These are phyloP conservation scores for Umbelopsis sp. DNA, from an alignment of 192 early-diverging fungal genomes.

Conservation along the genomic window DNA sequence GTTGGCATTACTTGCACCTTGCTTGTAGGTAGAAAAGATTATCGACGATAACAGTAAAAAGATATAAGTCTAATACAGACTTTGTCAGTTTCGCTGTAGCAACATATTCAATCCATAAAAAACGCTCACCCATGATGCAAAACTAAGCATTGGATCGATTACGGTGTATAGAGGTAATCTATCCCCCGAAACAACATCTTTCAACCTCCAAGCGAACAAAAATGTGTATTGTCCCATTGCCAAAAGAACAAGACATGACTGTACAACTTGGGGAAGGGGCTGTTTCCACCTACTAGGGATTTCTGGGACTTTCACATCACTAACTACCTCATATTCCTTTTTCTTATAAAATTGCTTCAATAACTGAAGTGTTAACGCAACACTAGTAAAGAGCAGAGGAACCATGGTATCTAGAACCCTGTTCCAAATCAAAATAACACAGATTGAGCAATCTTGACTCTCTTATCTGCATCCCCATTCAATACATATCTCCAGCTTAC, in stretches of 20 bases:
- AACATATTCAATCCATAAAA: background rate
- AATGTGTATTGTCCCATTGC: conserved; percentile 18
- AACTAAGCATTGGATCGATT: conserved; percentile 3
- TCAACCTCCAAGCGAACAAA: conserved; percentile 18
- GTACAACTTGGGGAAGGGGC: conserved; percentile 9
- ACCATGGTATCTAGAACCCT: conserved; percentile 9
- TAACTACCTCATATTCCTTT: background rate
- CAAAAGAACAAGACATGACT: background rate
- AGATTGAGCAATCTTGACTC: too few relatives aligned
- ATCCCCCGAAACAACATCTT: background rate
- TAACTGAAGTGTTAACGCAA: background rate
- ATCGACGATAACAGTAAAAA: background rate
- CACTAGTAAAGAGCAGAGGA: background rate
- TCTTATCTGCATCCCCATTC: background rate
- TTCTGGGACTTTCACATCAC: conserved; percentile 7
- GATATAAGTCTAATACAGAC: background rate
- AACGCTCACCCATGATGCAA: conserved; percentile 14
- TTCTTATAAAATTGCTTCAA: conserved; percentile 11
- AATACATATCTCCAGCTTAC: background rate
- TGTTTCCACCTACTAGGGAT: conserved; percentile 16
- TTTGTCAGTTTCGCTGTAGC: background rate
- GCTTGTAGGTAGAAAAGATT: conserved; percentile 17
- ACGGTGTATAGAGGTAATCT: background rate
- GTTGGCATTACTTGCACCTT: background rate
- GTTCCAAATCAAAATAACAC: background rate